These are phyloP conservation scores for Chrysochromulina tobinii DNA, from an alignment of 78 protist genomes.

Conservation along the genomic window DNA sequence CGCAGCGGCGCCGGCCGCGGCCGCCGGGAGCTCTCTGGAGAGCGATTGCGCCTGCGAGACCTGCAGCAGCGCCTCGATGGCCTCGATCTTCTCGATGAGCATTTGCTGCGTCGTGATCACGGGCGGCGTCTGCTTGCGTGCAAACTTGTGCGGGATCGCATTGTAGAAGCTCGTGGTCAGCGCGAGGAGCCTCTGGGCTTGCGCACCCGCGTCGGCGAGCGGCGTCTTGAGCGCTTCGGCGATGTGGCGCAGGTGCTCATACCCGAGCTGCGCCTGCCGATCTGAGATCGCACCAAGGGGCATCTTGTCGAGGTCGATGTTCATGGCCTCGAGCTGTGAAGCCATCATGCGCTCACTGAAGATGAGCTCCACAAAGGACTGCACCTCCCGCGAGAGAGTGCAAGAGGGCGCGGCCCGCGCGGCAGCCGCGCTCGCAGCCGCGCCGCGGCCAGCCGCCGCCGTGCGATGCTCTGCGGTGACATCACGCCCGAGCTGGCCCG, in stretches of 20 bases:
- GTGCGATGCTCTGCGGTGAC: neutral
- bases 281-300: slow-evolving; percentile 9
- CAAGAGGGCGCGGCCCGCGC: neutral
- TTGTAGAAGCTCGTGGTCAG: neutral
- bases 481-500: neutral
- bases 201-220: neutral
- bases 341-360: neutral
- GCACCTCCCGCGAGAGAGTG: neutral
- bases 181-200: neutral
- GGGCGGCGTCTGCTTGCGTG: neutral
- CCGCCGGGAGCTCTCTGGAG: neutral
- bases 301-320: slow-evolving; percentile 15
- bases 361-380: neutral
- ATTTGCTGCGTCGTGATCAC: neutral
- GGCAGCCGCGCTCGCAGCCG: neutral
- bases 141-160: slow-evolving; percentile 4
- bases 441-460: neutral
- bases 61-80: slow-evolving; percentile 5
- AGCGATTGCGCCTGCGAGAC: neutral
- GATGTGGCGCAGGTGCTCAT: neutral
- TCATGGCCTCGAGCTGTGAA: neutral
- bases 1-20: neutral
- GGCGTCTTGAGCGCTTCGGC: neutral
- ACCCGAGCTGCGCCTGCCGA: neutral
- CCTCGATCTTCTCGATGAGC: neutral